Base-by-base conservation (phyloP, 805 yeast genomes). In the Candida vaughaniae region DNA sequence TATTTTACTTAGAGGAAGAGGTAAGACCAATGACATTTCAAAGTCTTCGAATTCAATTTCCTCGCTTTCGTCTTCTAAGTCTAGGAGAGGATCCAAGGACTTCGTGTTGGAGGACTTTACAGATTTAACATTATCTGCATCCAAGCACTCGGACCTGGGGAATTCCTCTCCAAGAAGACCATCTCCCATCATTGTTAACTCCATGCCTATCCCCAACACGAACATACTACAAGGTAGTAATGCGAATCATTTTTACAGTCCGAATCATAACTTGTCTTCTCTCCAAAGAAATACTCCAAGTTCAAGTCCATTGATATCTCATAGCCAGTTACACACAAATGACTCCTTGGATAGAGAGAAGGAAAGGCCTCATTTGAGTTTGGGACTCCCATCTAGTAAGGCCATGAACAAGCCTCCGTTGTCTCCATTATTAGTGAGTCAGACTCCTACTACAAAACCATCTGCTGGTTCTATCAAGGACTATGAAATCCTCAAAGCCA, bases 401-500 rank as follows among this genome's bases (percentile, higher is more conserved):
- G 6, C 12, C 17, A n/a, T 19, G 9, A 18, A 35, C 42, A 80
- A 78, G 39, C 80, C 84, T 3, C 95, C 95, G 4, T 56, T 86
- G 22, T 87, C 96, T 0, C 96, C 96, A 0, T 62, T 89, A 15
- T 59, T 89, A 29, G 77, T 86, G 1, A 82, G 91, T 1, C 75
- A 80, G 8, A 72, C 83, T 2, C 73, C 80, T 4, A 42, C 73
- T 0, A 60, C 64, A 22, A 77, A 78, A 42, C 73, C 85, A 0
- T 53, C 73, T 0, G 49, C 66, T 0, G 93, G 95, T 0, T 80
- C 87, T 2, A 88, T 91, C 20, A 77, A 74, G 41, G 98, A 95
- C 57, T 93, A 89, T 59, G 96, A 88, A 50, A 77, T 93, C 20
- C 67, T 93, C 38, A 88, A 89, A 56, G 96, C 99, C 0, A 88